Base-by-base conservation (phyloP, 2,329 filamentous ascomycete species). In the Epichloe festucae region DNA sequence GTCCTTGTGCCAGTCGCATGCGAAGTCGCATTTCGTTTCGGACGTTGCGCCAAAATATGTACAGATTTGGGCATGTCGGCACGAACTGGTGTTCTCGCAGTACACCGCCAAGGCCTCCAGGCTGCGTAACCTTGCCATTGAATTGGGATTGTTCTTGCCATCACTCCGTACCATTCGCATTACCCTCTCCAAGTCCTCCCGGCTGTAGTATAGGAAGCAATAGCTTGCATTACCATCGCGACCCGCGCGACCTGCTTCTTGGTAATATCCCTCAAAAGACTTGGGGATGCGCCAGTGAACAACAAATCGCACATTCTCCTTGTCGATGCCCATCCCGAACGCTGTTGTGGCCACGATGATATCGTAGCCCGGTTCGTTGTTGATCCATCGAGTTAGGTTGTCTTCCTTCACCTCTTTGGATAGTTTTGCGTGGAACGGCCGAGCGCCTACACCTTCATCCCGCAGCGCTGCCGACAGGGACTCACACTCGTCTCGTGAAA, bases 301-400 rank as follows among this genome's bases (percentile, higher is more conserved):
- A 1, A 97, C 90, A 60, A 96, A 96, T 3, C 91, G 85, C 11
- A 97, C 91, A 59, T 95, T 85, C 49, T 93, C 82, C 67, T 96
- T 96, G 67, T 97, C 90, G 57, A 97, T 96, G 27, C 91, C 91
- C 91, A 97, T 97, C 2, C 91, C 91, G 61, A 97, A 97, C 0
- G 91, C 91, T 1, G 89, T 97, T 0, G 91, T 97, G 2, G 91
- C 91, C 31, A 96, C 89, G 54, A 97, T 91, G 47, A 97, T 82
- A 64, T 93, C 89, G 68, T 93, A 95, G 1, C 85, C 85, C 27
- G 78, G 74, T 50, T 80, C 77, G 63, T 88, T 86, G 51, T 76
- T 74, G 45, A 89, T 82, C 87, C 87, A 91, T 17, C 78, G 77
- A 15, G 76, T 68, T 4, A 90, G 73, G 1, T 85, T 85, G 53